Evolutionary conservation across 768 basidiomycete genomes (phyloP).

Genomic region (Trametes villosa): DNA sequence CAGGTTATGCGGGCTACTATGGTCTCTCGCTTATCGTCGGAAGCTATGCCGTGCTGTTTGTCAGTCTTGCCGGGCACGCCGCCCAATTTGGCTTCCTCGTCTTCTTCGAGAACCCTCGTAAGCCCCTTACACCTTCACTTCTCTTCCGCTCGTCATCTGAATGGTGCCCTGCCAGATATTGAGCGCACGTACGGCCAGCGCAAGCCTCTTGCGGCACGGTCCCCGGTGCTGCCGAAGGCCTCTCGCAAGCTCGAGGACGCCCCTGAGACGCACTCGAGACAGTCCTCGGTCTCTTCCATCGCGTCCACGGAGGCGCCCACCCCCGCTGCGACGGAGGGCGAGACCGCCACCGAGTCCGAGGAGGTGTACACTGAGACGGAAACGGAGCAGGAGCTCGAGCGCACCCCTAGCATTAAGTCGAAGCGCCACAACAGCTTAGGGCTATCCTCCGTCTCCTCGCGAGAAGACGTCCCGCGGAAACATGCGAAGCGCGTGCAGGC

Average conservation of each 20-base stretch:
- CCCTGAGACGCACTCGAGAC: slow-evolving; percentile 23
- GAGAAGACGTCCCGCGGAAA: background rate
- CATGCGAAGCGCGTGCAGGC: slow-evolving; percentile 16
- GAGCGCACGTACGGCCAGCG: slow-evolving; percentile 85
- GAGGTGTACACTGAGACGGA: slow-evolving; percentile 69
- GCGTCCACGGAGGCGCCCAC: slow-evolving; percentile 43
- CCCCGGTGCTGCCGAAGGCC: slow-evolving; percentile 52
- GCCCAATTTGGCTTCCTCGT: slow-evolving; percentile 96
- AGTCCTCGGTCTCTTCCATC: slow-evolving; percentile 30
- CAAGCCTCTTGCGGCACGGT: slow-evolving; percentile 86
- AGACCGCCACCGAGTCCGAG: slow-evolving; percentile 70
- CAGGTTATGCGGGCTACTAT: slow-evolving; percentile 97
- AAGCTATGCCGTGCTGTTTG: slow-evolving; percentile 89
- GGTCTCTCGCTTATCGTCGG: slow-evolving; percentile 91
- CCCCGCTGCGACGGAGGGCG: slow-evolving; percentile 71
- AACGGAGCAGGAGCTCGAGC: slow-evolving; percentile 45
- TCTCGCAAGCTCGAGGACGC: slow-evolving; percentile 22
- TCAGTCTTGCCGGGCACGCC: slow-evolving; percentile 91
- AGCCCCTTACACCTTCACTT: slow-evolving; percentile 33
- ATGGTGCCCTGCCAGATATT: slow-evolving; percentile 27
- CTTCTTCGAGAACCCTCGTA: slow-evolving; percentile 97
- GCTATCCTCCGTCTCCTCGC: slow-evolving; percentile 8
- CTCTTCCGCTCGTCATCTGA: background rate
- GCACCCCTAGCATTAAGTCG: slow-evolving; percentile 7
- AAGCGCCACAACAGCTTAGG: slow-evolving; percentile 16